Evolutionary conservation across 2,329 filamentous ascomycete genomes (phyloP), one percentile per base, ranked within the genome.

Genomic region (Penicillium corylophilum): DNA sequence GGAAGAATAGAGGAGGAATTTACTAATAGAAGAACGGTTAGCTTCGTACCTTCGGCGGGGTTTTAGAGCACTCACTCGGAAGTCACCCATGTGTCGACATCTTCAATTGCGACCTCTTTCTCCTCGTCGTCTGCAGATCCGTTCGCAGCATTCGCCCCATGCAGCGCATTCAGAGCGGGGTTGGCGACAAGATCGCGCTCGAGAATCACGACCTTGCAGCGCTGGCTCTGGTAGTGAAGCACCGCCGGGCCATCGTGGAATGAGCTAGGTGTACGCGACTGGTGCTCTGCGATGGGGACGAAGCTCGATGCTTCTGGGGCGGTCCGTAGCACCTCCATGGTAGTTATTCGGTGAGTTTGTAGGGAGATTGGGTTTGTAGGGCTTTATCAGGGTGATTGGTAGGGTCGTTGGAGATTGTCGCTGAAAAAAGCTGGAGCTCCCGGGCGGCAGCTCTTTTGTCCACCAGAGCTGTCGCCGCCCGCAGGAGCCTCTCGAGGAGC

Each of bases 191-290:
- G 61, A 31, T 78, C 76, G 36, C 64, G 62, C 49, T 76, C 71
- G 4, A 73, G 61, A 44, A 77, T 63, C 8, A 75, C 68, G 8
- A 79, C 60, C 52, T 76, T 76, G 62, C 74, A 76, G 61, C 66
- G 62, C 50, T 73, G 66, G 60, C 73, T 74, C 56, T 74, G 71
- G 62, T 78, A 74, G 68, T 79, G 70, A 15, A 79, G 71, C 46
- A 79, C 69, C 39, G 76, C 68, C 4, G 74, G 74, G 16, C 74
- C 74, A 46, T 66, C 64, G 64, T 77, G 72, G 68, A 79, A 79
- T 9, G 76, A 78, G 42, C 67, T 66, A 13, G 76, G 76, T 9
- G 76, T 79, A 46, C 70, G 70, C 41, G 76, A 76, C 54, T 78
- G 76, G 62, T 77, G 75, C 50, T 75, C 70, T 10, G 70, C 67